Conservation (phyloP, 257 asterid genomes). For the Dorcoceras hygrometricum region DNA sequence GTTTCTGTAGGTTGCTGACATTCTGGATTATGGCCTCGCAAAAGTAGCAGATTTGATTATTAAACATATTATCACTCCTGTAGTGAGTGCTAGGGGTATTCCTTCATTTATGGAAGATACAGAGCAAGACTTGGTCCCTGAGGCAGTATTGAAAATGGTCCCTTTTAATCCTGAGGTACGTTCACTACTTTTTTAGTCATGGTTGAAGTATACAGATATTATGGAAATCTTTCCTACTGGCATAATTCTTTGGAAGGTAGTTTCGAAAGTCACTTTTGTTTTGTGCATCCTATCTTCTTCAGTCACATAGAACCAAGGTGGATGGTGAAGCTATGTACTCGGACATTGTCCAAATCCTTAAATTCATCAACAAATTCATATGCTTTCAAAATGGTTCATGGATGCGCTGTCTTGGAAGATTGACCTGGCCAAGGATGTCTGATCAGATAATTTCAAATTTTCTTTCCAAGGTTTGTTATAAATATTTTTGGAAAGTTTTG, state of each 20-base stretch:
- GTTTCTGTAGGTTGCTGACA: constrained; percentile 61
- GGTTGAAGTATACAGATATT: not conserved
- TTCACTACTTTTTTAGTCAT: constrained; percentile 18
- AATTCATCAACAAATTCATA: constrained; percentile 51
- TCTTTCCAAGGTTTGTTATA: constrained; percentile 68
- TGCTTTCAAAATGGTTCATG: constrained; percentile 67
- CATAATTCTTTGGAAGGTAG: not conserved
- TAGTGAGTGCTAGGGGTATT: constrained; percentile 44
- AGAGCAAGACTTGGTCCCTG: constrained; percentile 35
- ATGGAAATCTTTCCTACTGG: constrained; percentile 2
- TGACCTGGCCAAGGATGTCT: constrained; percentile 95
- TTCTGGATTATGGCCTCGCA: constrained; percentile 82
- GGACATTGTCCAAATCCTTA: constrained; percentile 48
- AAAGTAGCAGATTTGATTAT: constrained; percentile 77
- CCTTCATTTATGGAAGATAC: constrained; percentile 45
- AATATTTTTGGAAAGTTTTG: not conserved
- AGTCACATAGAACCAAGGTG: constrained; percentile 46
- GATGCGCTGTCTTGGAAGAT: constrained; percentile 81
- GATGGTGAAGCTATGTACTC: constrained; percentile 75
- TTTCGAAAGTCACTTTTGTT: constrained; percentile 10
- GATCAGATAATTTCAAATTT: constrained; percentile 79
- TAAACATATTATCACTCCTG: constrained; percentile 57
- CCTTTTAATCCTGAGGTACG: constrained; percentile 53
- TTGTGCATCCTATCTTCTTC: constrained; percentile 18
- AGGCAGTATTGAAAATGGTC: constrained; percentile 58